phyloP scores from a whole-genome alignment of 2,329 filamentous ascomycete species.

The Ophiocordyceps camponoti-leonardi region DNA sequence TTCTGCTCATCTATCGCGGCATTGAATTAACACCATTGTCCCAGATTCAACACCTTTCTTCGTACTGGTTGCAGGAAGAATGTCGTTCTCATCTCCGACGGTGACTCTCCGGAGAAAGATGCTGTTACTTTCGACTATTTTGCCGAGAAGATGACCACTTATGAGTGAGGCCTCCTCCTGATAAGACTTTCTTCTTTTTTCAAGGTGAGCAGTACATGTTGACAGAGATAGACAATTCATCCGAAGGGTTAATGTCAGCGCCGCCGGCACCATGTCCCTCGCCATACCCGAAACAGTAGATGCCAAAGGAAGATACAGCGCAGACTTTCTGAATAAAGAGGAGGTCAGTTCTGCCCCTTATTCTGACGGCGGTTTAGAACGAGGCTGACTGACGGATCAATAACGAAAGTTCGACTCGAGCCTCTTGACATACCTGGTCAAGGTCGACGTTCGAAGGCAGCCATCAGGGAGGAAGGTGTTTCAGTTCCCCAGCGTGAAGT shows the following conservation, averaged over 20 bases:
- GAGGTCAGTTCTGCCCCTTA: background rate
- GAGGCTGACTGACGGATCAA: background rate
- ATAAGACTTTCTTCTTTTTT: too few species aligned
- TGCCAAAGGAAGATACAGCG: background rate
- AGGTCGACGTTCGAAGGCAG: background rate
- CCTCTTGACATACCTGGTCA: background rate
- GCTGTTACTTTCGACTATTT: background rate
- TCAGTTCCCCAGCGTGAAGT: background rate
- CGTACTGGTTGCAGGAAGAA: background rate
- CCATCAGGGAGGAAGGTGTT: background rate
- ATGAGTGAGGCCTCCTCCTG: background rate
- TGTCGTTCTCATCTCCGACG: background rate
- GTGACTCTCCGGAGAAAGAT: background rate
- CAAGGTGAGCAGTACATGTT: too few species aligned
- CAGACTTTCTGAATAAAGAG: background rate
- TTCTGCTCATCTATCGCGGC: background rate
- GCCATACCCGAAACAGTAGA: too few species aligned
- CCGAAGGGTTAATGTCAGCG: background rate
- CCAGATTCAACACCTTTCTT: background rate
- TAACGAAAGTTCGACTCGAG: background rate
- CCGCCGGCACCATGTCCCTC: background rate
- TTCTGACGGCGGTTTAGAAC: too few species aligned
- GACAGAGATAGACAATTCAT: background rate
- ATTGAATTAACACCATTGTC: background rate
- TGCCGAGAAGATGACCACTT: background rate